These are phyloP conservation scores for Wallacemonas rigidus DNA, from an alignment of 208 protist species.

Conservation along the genomic window DNA sequence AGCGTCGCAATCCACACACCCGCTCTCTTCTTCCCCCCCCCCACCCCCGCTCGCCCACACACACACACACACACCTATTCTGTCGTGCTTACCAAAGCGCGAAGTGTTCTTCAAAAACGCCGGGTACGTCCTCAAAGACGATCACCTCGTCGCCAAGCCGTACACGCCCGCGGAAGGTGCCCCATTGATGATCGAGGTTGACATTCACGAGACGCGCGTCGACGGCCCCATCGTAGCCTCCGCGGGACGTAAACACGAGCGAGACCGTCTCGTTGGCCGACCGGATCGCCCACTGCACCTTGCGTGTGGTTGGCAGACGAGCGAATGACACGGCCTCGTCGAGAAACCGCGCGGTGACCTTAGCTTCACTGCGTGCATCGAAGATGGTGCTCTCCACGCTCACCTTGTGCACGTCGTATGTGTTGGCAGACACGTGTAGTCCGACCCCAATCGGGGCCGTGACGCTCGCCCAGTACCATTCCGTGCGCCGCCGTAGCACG, in stretches of 20 bases:
- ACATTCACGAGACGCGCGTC: conserved; percentile 27
- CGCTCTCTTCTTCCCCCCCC: too few species aligned
- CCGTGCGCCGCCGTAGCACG: conserved; percentile 39
- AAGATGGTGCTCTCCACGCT: conserved; percentile 45
- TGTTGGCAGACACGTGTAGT: conserved; percentile 39
- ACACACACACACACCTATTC: not conserved
- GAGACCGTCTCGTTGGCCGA: conserved; percentile 21
- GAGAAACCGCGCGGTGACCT: conserved; percentile 20
- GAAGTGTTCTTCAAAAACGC: conserved; percentile 48
- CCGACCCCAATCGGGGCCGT: conserved; percentile 29
- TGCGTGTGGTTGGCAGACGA: conserved; percentile 4
- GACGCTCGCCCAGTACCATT: conserved; percentile 43
- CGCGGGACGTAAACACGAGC: conserved; percentile 30
- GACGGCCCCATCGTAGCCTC: conserved; percentile 31
- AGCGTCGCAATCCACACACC: too few species aligned
- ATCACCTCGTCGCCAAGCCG: conserved; percentile 18
- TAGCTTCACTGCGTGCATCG: not conserved
- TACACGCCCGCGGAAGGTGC: conserved; percentile 31
- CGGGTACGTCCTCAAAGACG: conserved; percentile 25
- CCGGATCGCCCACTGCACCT: conserved; percentile 26
- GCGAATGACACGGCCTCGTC: conserved; percentile 27
- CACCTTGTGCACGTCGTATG: conserved; percentile 38
- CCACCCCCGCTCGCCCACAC: too few species aligned
- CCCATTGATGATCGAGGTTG: conserved; percentile 48
- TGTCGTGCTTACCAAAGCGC: conserved; percentile 31